Base-by-base conservation (phyloP, 495 filamentous ascomycete species). In the Neurospora sp. region DNA sequence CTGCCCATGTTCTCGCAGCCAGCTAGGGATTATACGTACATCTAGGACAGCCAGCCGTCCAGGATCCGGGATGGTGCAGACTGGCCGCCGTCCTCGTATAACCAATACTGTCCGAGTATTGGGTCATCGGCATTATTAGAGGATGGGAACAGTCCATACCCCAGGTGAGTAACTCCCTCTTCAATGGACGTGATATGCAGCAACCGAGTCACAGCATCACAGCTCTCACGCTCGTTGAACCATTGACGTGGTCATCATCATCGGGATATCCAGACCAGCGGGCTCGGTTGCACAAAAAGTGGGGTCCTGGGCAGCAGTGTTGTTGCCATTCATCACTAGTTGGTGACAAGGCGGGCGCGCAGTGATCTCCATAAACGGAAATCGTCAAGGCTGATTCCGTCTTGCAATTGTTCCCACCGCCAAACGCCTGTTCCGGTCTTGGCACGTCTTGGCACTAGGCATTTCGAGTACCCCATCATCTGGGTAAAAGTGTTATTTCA, bases 291-390 rank as follows among this genome's bases (percentile, higher is more conserved):
- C 53, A 65, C 53, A 35, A 35, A 65, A 65, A 12, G 53, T 65
- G 53, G 53, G 46, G 53, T 27, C 6, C 53, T 65, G 53, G 53
- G 53, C 27, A 65, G 27, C 12, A 27, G 12, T 65, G 53, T 65
- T 65, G 53, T 65, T 65, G 53, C 53, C 11, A 65, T 18, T 65
- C 53, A 65, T 18, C 53, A 37, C 27, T 27, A 65, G 53, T 31
- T 27, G 14, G 12, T 35, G 53, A 65, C 53, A 65, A 65, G 27
- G 53, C 27, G 53, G 48, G n/a, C 71, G 22, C 37, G 18, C 31
- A 39, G 61, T 69, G 27, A 20, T 65, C 53, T 76, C 78, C 76
- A 69, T 44, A 77, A 75, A 71, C 65, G 78, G 78, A 73, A 79
- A 77, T 71, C 14, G 71, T 61, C 44, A 35, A 48, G 68, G 68